Evolutionary conservation across 1,284 basidiomycete species (phyloP).

Genomic region (Anthracocystis walkeri): DNA sequence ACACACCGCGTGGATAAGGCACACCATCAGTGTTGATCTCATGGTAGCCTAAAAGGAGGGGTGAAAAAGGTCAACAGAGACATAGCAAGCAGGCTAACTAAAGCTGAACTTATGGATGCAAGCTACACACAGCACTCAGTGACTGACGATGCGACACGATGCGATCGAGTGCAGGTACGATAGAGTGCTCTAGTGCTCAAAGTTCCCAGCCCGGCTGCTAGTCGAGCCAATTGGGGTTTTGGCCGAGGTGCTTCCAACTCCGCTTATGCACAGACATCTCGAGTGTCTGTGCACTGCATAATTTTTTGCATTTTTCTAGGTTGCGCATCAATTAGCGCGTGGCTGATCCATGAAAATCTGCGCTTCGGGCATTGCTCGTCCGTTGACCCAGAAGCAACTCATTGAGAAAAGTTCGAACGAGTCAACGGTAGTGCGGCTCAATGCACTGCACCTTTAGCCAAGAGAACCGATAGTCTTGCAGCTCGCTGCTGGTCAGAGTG

Average conservation of each 20-base stretch:
- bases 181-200: constrained; percentile 5
- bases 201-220: constrained; percentile 24
- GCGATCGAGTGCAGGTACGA: not conserved
- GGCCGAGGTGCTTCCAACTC: constrained; percentile 47
- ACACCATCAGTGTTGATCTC: not conserved
- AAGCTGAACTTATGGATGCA: not conserved
- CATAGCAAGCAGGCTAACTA: not conserved
- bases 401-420: not conserved
- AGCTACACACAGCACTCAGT: not conserved
- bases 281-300: constrained; percentile 11
- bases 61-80: not conserved
- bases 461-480: not conserved
- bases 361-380: constrained; percentile 28
- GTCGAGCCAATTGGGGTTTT: constrained; percentile 3
- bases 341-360: constrained; percentile 24
- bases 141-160: not conserved
- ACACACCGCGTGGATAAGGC: not conserved
- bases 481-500: not conserved
- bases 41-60: constrained; percentile 8
- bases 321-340: constrained; percentile 5
- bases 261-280: constrained; percentile 7
- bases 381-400: constrained; percentile 6
- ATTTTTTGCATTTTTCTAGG: constrained; percentile 4
- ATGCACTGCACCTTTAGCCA: not conserved
- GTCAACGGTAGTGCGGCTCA: not conserved